Conservation (phyloP, 441 rosid genomes). For the Omphalea diandra region DNA sequence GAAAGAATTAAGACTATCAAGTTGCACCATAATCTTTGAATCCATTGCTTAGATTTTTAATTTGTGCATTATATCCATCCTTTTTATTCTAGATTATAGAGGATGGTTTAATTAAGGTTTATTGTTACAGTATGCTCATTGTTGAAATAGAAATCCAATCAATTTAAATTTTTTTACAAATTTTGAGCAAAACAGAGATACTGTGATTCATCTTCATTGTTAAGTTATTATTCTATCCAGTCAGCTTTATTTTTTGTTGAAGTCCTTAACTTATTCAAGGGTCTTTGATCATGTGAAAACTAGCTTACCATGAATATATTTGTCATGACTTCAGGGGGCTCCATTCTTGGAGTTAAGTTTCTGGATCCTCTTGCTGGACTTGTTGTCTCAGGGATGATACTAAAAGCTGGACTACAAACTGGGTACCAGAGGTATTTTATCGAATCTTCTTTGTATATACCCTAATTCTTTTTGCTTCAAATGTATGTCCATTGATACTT, state of each 20-base stretch:
- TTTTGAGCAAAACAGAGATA: neutral
- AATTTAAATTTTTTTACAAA: neutral
- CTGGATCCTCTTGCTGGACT: constrained; percentile 97
- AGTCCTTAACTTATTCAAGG: constrained; percentile 8
- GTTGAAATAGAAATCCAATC: neutral
- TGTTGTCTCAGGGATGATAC: constrained; percentile 84
- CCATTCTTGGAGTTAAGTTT: constrained; percentile 78
- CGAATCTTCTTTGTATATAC: neutral
- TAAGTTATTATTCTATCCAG: neutral
- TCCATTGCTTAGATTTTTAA: neutral
- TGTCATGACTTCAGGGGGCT: constrained; percentile 66
- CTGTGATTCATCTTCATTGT: neutral
- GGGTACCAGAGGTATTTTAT: constrained; percentile 79
- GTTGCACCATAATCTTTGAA: neutral
- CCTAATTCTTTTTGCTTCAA: neutral
- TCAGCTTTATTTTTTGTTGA: neutral
- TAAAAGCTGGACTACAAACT: constrained; percentile 76
- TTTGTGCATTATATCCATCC: neutral
- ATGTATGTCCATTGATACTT: neutral
- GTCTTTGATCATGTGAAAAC: constrained; percentile 14
- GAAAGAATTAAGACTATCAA: neutral
- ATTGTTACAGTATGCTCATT: neutral
- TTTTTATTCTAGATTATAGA: neutral
- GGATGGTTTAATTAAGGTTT: neutral
- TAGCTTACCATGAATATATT: constrained; percentile 17